These are phyloP conservation scores for Phlyctochytrium planicorne DNA, from an alignment of 192 early-diverging fungal species.

Conservation along the genomic window DNA sequence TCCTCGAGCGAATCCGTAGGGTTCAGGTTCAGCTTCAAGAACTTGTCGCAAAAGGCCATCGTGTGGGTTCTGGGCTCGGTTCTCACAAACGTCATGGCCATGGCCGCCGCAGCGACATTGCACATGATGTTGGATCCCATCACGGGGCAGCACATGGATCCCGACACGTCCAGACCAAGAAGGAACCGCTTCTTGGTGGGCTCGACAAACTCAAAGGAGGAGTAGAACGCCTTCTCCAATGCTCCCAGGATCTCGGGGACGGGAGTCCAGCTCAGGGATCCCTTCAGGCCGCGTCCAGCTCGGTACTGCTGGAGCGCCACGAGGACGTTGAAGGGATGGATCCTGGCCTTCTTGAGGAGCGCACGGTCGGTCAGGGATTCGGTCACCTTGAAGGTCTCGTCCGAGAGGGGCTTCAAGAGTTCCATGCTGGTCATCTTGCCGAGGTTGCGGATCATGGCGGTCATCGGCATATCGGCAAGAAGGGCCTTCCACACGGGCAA, in stretches of 20 bases:
- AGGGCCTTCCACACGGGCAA: conserved; percentile 22
- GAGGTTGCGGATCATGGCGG: conserved; percentile 31
- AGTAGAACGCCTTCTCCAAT: conserved; percentile 27
- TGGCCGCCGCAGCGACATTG: conserved; percentile 17
- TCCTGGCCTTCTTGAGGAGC: conserved; percentile 19
- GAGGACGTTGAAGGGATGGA: conserved; percentile 34
- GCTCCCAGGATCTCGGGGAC: conserved; percentile 8
- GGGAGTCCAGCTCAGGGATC: conserved; percentile 26
- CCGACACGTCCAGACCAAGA: conserved; percentile 29
- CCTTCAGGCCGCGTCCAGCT: conserved; percentile 12
- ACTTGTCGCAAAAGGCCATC: conserved; percentile 15
- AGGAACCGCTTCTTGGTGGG: conserved; percentile 19
- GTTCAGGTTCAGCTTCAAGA: conserved; percentile 11
- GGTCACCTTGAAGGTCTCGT: background rate
- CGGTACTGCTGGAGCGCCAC: conserved; percentile 23
- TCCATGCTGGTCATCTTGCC: conserved; percentile 16
- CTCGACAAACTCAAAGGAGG: conserved; percentile 24
- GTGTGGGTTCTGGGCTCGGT: conserved; percentile 17
- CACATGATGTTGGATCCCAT: background rate
- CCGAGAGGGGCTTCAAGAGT: conserved; percentile 16
- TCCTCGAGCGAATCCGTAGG: conserved; percentile 6
- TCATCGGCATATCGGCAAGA: conserved; percentile 26
- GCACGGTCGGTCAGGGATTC: conserved; percentile 6
- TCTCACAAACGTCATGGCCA: conserved; percentile 17
- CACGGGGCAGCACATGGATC: conserved; percentile 18